Conservation (phyloP, 148 eudicot species). For the Talinum fruticosum region DNA sequence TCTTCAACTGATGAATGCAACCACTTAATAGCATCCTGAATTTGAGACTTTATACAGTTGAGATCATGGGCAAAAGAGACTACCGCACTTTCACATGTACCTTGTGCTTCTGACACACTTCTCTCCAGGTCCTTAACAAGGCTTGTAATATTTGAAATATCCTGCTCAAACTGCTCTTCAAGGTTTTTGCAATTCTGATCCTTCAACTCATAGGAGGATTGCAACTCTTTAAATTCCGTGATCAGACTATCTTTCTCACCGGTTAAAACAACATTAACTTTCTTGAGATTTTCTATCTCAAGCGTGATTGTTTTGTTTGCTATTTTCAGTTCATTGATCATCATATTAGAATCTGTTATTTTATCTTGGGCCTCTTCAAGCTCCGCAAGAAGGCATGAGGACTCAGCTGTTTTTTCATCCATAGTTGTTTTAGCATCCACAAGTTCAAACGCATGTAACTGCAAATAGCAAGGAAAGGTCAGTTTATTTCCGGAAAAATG, state of each 20-base stretch:
- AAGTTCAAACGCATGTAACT: slow-evolving; percentile 68
- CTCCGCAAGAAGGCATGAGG: slow-evolving; percentile 60
- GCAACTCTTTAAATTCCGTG: slow-evolving; percentile 46
- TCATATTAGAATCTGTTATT: slow-evolving; percentile 72
- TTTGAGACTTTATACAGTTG: slow-evolving; percentile 47
- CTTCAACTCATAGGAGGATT: slow-evolving; percentile 35
- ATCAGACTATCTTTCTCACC: slow-evolving; percentile 44
- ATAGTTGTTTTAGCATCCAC: slow-evolving; percentile 53
- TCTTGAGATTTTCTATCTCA: slow-evolving; percentile 50
- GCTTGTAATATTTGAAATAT: slow-evolving; percentile 30
- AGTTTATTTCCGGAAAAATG: neutral
- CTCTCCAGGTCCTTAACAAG: slow-evolving; percentile 53
- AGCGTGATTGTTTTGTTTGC: slow-evolving; percentile 69
- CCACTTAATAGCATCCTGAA: slow-evolving; percentile 35
- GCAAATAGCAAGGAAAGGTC: slow-evolving; percentile 6
- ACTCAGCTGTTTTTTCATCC: slow-evolving; percentile 64
- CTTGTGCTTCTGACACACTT: slow-evolving; percentile 33
- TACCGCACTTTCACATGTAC: slow-evolving; percentile 40
- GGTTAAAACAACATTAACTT: slow-evolving; percentile 28
- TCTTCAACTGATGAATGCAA: slow-evolving; percentile 65
- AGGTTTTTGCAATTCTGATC: slow-evolving; percentile 40
- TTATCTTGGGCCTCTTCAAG: slow-evolving; percentile 77
- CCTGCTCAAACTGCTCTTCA: slow-evolving; percentile 42
- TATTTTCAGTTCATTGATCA: slow-evolving; percentile 69
- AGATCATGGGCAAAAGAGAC: slow-evolving; percentile 41